Evolutionary conservation across 805 yeast genomes (phyloP), one percentile per base, ranked within the genome.

Genomic region (Nakazawaea populi): DNA sequence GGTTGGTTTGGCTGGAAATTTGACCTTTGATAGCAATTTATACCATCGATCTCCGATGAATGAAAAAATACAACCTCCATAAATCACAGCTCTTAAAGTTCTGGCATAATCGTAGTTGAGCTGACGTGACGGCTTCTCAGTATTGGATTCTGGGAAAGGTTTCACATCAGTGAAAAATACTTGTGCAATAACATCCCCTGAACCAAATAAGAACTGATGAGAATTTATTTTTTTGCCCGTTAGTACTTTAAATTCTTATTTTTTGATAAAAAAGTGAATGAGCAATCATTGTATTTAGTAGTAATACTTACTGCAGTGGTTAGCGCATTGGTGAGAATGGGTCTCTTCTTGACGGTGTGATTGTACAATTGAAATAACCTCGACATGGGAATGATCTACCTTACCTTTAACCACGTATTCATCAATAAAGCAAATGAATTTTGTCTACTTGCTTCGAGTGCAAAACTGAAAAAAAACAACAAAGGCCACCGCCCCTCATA

Each of bases 171-270:
- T 71, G 61, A 78, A 77, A 5, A 78, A 58, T 0, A 66, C 42
- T 62, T 89, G 96, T 0, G 96, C 96, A 29, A 86, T 57, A 1
- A 66, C 67, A 63, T 89, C 96, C 2, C 96, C 96, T 1, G 82
- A 53, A 0, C 89, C 94, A 62, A 89, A 88, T 37, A 82, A 64
- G 11, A 73, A 52, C 62, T 60, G 9, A 18, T 18, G 24, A 18
- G 24, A 18, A 18, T 18, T 18, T 18, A 18, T 18, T 18, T 18
- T 18, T 18, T 18, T 18, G 24, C 24, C 24, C 24, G 24, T 18
- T 18, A 18, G 24, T 18, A 18, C 24, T 18, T 18, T 18, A 18
- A 18, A 18, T 18, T 18, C 24, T 18, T 18, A 18, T 18, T 18
- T 18, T 18, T 18, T 18, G 24, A 18, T 18, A 18, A 18, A 18